Evolutionary conservation across 352 stramenopile genomes (phyloP), one percentile per base, ranked within the genome.

Genomic region (Globisporangium apiculatum): DNA sequence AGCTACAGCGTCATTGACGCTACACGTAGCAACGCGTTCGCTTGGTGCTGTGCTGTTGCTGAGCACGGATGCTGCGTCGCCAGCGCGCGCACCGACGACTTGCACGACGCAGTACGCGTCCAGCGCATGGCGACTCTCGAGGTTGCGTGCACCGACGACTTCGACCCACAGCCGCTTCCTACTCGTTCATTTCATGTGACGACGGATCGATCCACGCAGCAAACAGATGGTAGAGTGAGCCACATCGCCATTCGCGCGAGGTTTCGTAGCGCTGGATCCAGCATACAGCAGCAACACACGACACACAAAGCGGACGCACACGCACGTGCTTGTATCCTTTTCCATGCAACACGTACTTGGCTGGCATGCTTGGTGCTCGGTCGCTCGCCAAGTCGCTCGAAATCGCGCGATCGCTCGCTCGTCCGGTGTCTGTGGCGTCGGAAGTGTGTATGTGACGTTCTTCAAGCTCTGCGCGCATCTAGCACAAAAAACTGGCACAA

Each of bases 31-130:
- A 31, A 3, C 24, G 2, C 24, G 24, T 31, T 31, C 24, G 24
- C 24, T 31, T 31, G 24, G 24, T 31, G 24, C 24, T 47, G 42
- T 49, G 52, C 37, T 48, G n/a, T 12, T 62, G 40, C 3, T n/a
- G 47, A 9, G 48, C 36, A 35, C 10, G 17, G 51, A 24, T 18
- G 40, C 38, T 10, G 31, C 24, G 24, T 14, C n/a, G 40, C 40
- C 11, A 48, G 45, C 41, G 45, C 38, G 49, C 62, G 42, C 10
- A 38, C 46, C 40, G 1, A 67, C 66, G 7, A 82, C 58, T 46
- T 67, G 70, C 46, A 91, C 58, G 45, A 88, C 64, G 61, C 81
- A 91, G 55, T 89, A 90, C 41, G 78, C 75, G 58, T 89, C 82
- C 41, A 88, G 63, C 1, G 69, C 73, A 57, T 86, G 65, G 8